Evolutionary conservation across 768 basidiomycete species (phyloP).

Genomic region (Hydnum rufescens): DNA sequence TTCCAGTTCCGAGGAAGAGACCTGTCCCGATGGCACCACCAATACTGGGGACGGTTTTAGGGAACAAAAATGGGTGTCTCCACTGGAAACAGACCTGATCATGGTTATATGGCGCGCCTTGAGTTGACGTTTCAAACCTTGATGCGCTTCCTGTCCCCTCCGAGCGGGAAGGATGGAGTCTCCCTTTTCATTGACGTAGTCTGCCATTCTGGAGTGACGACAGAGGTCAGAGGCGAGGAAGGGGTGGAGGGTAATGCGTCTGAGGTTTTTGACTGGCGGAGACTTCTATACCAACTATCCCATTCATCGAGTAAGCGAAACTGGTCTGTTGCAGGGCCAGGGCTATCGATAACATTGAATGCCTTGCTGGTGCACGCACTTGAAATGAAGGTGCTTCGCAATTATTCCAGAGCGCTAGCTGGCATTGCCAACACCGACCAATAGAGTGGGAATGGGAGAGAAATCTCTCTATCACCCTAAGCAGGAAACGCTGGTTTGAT

Average conservation of each 20-base stretch:
- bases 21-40: slow-evolving; percentile 4
- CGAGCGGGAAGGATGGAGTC: background rate
- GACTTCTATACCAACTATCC: background rate
- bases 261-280: background rate
- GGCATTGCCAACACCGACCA: too few species aligned
- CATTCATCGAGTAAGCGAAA: background rate
- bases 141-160: background rate
- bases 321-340: too few species aligned
- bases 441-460: too few species aligned
- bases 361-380: too few species aligned
- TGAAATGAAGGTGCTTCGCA: too few species aligned
- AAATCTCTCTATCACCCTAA: too few species aligned
- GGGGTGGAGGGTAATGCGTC: background rate
- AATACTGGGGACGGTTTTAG: too few species aligned
- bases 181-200: background rate
- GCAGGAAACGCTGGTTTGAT: too few species aligned
- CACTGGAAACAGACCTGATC: background rate
- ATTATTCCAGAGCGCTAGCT: too few species aligned
- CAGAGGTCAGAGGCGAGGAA: background rate
- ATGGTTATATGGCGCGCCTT: slow-evolving; percentile 1
- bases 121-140: background rate
- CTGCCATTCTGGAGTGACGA: background rate
- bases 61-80: background rate
- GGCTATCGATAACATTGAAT: too few species aligned
- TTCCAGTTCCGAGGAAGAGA: slow-evolving; percentile 1